Conservation (phyloP, 176 grass and related monocot genomes). For the Zizania latifolia region DNA sequence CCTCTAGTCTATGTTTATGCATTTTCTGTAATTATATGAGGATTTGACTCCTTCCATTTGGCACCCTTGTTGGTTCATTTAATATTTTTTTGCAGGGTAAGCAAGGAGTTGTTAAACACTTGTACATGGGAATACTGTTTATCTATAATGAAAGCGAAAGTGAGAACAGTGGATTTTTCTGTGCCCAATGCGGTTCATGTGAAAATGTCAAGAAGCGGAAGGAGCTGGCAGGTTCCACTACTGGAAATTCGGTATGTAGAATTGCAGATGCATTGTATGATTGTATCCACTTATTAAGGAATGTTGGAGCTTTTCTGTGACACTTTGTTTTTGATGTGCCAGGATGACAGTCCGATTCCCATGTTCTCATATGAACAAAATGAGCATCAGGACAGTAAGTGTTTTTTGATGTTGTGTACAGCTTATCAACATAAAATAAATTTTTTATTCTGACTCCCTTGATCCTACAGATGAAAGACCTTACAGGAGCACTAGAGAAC, state of each 20-base stretch:
- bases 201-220: constrained; percentile 62
- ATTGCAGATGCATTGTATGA: neutral
- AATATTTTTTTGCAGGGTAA: constrained; percentile 61
- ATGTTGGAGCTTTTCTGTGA: neutral
- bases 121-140: constrained; percentile 89
- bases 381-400: constrained; percentile 45
- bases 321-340: constrained; percentile 36
- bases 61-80: constrained; percentile 12
- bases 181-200: constrained; percentile 68
- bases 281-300: constrained; percentile 3
- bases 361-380: constrained; percentile 55
- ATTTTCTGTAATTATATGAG: neutral
- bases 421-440: neutral
- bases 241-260: constrained; percentile 43
- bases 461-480: constrained; percentile 46
- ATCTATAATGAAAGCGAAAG: constrained; percentile 73
- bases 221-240: constrained; percentile 30
- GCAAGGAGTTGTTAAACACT: constrained; percentile 85
- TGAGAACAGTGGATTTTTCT: constrained; percentile 76
- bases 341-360: constrained; percentile 52
- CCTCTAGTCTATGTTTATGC: neutral
- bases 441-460: constrained; percentile 35
- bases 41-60: constrained; percentile 12
- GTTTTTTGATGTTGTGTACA: constrained; percentile 15
- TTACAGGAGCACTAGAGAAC: constrained; percentile 59